A percentile compares a stretch with the other conserved stretches of the same genome.
Conservation (phyloP, 495 filamentous ascomycete genomes). For the Cercophora sp. region DNA sequence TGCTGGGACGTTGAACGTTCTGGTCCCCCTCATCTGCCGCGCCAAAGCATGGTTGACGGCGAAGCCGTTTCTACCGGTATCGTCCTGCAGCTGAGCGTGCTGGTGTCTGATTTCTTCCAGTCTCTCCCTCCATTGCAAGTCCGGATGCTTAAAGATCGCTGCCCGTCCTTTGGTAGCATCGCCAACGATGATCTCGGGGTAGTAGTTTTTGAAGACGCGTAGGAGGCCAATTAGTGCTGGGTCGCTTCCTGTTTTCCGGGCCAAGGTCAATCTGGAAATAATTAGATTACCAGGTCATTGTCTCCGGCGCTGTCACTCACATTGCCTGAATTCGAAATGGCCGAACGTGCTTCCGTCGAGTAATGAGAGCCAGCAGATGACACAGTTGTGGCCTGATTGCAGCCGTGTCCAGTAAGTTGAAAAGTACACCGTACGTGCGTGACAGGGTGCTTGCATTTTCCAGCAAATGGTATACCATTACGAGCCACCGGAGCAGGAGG, state of each 20-base stretch:
- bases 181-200: conserved; percentile 81
- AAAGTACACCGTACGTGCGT: conserved; percentile 71
- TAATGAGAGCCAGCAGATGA: conserved; percentile 78
- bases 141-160: conserved; percentile 64
- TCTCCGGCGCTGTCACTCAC: conserved; percentile 45
- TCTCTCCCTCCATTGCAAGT: conserved; percentile 70
- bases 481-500: conserved; percentile 72
- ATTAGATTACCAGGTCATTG: background rate
- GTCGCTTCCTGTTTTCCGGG: conserved; percentile 63
- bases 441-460: conserved; percentile 62
- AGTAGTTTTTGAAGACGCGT: conserved; percentile 81
- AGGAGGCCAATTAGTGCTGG: conserved; percentile 74
- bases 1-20: conserved; percentile 52
- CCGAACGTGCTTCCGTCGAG: conserved; percentile 80
- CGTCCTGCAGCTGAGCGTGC: conserved; percentile 42
- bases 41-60: conserved; percentile 45
- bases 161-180: conserved; percentile 52
- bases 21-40: conserved; percentile 42
- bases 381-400: conserved; percentile 65
- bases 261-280: conserved; percentile 51
- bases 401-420: conserved; percentile 80
- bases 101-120: conserved; percentile 62
- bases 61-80: conserved; percentile 42
- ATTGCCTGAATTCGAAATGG: conserved; percentile 80
- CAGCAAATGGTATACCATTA: conserved; percentile 71